Conservation (phyloP, 345 rosid genomes). For the Tarenaya hassleriana region DNA sequence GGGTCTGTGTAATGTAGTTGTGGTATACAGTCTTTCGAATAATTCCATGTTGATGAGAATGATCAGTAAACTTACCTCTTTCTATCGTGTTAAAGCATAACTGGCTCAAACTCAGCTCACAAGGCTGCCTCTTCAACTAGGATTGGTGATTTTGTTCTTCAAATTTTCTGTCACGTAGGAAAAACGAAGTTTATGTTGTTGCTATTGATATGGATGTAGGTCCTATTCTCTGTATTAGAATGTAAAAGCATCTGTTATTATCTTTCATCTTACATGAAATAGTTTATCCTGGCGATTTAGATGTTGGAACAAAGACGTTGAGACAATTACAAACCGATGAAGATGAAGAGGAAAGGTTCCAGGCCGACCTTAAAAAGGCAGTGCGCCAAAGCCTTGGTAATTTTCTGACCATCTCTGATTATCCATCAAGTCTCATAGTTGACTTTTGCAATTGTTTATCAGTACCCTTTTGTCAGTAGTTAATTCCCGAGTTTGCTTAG, state of each 20-base stretch:
- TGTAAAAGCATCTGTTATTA: not conserved
- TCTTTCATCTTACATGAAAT: slow-evolving; percentile 19
- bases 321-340: slow-evolving; percentile 76
- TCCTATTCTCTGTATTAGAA: not conserved
- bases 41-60: too few species aligned
- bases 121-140: too few species aligned
- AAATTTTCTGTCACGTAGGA: slow-evolving; percentile 1
- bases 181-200: not conserved
- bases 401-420: too few species aligned
- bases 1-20: too few species aligned
- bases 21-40: too few species aligned
- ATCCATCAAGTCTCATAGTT: too few species aligned
- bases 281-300: slow-evolving; percentile 33
- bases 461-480: too few species aligned
- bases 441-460: too few species aligned
- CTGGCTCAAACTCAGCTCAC: too few species aligned
- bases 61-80: too few species aligned
- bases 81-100: too few species aligned
- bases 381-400: slow-evolving; percentile 93
- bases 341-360: slow-evolving; percentile 90
- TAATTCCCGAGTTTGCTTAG: too few species aligned
- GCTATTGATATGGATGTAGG: not conserved
- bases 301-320: slow-evolving; percentile 52
- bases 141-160: not conserved
- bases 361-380: slow-evolving; percentile 80